Base-by-base conservation (phyloP, 139 green algal genomes). In the Spirogloea muscicola region DNA sequence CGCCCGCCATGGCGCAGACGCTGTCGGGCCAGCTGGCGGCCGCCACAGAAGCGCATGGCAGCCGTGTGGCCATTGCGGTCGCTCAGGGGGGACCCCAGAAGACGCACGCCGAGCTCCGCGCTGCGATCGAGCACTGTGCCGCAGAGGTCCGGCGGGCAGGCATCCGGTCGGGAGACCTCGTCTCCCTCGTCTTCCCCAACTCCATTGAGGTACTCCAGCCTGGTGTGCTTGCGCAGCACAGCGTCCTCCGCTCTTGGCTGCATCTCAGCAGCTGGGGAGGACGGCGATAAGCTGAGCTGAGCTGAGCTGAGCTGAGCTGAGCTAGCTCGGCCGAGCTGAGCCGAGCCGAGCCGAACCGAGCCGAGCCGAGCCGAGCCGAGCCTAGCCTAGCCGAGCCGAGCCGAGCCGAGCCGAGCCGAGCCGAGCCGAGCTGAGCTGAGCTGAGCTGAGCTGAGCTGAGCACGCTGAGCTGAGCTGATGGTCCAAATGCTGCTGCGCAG, bases 111-210 rank as follows among this genome's bases (percentile, higher is more conserved):
- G 37, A 7, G 33, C 38, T 69, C 18, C 25, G 46, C 31, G 67
- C 33, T n/a, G 44, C 43, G 65, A 41, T 74, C 18, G 65, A 74
- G 31, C 21, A 18, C 0, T 34, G 33, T n/a, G 65, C 44, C 3
- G 49, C 65, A 13, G 34, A 74, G 49, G 18, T 74, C 3, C 29
- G 36, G 65, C 16, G 49, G 10, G 18, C 34, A 10, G 65, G 65
- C 9, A 46, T 74, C 44, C 33, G 38, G 36, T 37, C 65, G 16
- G 65, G 65, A 21, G 65, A 74, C 16, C 65, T 74, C 21, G 51
- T 74, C 5, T 68, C 65, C 1, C 51, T 74, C 18, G 65, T 46
- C 3, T 74, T 74, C 13, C 65, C 65, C 25, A 74, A 74, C 65
- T 44, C 65, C 34, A 25, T 74, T 25, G 65, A 74, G 51, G 65